Conservation (phyloP, 352 stramenopile genomes). For the Phytophthora vignae region DNA sequence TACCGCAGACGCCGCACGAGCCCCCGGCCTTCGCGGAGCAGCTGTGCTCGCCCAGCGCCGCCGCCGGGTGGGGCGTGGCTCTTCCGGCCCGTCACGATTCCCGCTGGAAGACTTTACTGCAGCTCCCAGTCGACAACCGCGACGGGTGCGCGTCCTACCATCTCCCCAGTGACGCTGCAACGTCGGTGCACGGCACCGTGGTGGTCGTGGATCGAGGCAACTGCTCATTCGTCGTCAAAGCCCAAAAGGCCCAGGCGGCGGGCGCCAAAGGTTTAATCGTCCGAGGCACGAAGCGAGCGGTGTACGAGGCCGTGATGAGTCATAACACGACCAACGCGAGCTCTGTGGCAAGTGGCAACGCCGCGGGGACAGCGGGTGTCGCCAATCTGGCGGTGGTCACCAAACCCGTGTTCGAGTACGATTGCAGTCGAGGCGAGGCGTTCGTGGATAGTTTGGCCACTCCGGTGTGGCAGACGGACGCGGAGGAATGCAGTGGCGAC, state of each 20-base stretch:
- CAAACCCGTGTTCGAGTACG: conserved; percentile 72
- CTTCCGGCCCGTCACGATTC: conserved; percentile 59
- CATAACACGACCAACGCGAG: conserved; percentile 49
- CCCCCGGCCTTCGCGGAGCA: conserved; percentile 52
- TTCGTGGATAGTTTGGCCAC: conserved; percentile 53
- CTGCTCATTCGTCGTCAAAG: conserved; percentile 80
- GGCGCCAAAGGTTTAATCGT: conserved; percentile 68
- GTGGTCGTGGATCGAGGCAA: conserved; percentile 79
- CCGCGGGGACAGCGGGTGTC: neutral
- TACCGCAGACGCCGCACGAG: conserved; percentile 21
- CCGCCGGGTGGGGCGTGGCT: conserved; percentile 63
- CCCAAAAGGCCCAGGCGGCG: conserved; percentile 54
- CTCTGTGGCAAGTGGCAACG: neutral
- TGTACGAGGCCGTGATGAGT: conserved; percentile 64
- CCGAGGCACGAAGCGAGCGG: conserved; percentile 60
- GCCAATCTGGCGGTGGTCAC: conserved; percentile 10
- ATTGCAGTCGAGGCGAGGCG: conserved; percentile 65
- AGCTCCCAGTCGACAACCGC: conserved; percentile 44
- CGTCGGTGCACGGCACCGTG: conserved; percentile 37
- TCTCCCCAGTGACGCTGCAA: conserved; percentile 2
- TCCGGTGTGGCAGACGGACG: conserved; percentile 62
- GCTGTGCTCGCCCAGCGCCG: conserved; percentile 59
- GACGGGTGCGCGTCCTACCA: conserved; percentile 55
- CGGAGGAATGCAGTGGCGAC: conserved; percentile 40
- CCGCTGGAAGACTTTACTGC: conserved; percentile 59